Evolutionary conservation across 2,329 filamentous ascomycete species (phyloP), one percentile per base, ranked within the genome.

Genomic region (Exophiala dermatitidis): DNA sequence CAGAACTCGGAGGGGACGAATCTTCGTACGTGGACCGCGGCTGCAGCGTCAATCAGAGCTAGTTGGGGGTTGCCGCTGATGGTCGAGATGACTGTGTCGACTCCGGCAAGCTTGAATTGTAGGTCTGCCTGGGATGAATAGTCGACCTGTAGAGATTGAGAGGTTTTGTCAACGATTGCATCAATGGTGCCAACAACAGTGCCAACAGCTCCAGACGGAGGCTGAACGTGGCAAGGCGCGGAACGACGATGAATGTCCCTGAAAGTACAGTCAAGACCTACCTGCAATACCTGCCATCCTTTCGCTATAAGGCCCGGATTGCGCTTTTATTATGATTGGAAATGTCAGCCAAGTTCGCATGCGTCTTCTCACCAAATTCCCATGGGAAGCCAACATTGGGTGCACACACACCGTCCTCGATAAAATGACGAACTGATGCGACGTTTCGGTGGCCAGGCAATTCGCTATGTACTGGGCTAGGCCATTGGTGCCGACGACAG

Each of bases 1-100:
- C 88, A 84, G 61, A 89, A 90, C 62, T 89, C 86, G 4, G 85
- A 84, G 1, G 86, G 85, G 2, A 87, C 82, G 63, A 90, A 90
- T 34, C 81, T 77, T 10, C 79, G 77, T 1, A 90, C 85, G 12
- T 79, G 75, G 12, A 78, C 80, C 47, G 76, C 72, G 10, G 82
- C 79, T 0, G 86, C 84, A 1, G 86, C 85, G 61, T 85, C 81
- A 66, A 90, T 88, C 32, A 90, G 77, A 56, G 81, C 80, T 42
- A 88, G 74, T 65, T 90, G 86, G 31, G 82, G 74, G 12, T 69
- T 71, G 3, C 84, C 84, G 1, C 78, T 79, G 46, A 90, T 80
- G 1, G 85, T 90, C 1, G 85, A 90, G 52, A 90, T 85, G 62
- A 89, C 79, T 7, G 87, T 77, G 67, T 90, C 84, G 40, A 88